Evolutionary conservation across 192 early-diverging fungal species (phyloP).

Genomic region (Chytriomyces confervae): DNA sequence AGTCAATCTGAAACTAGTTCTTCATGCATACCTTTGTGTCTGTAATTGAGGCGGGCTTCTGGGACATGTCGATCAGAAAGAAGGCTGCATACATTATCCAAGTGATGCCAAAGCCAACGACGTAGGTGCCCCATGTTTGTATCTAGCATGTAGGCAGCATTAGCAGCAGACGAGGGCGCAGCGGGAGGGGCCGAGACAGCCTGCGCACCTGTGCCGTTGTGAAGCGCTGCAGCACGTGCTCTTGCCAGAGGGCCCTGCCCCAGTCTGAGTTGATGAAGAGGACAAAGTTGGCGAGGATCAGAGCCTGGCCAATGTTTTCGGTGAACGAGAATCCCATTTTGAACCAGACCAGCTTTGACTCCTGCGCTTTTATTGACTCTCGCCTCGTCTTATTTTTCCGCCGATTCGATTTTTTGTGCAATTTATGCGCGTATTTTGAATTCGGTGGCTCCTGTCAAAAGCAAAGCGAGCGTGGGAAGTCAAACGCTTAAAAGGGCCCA

Average conservation of each 20-base stretch:
- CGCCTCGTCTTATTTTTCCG: no score
- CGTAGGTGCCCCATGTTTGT: neutral
- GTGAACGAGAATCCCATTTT: neutral
- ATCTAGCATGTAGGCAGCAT: no score
- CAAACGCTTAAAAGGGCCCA: no score
- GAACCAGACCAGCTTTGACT: no score
- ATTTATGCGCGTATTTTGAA: no score
- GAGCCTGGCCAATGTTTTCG: neutral
- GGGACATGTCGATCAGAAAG: conserved; percentile 15
- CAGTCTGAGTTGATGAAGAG: neutral
- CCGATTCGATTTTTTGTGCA: no score
- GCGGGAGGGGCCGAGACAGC: neutral
- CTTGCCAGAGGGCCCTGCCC: neutral
- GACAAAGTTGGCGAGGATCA: neutral
- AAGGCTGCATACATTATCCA: neutral
- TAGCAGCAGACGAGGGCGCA: no score
- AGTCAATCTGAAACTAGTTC: no score
- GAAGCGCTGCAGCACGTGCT: neutral
- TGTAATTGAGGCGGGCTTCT: neutral
- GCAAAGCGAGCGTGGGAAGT: no score
- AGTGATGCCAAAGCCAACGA: neutral
- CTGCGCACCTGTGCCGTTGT: neutral
- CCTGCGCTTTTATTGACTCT: no score
- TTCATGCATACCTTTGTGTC: no score
- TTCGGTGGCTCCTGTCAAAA: no score